A percentile compares a stretch with the other conserved stretches of the same genome.
phyloP scores from a whole-genome alignment of 306 rosid species.

The Inga leiocalycina region DNA sequence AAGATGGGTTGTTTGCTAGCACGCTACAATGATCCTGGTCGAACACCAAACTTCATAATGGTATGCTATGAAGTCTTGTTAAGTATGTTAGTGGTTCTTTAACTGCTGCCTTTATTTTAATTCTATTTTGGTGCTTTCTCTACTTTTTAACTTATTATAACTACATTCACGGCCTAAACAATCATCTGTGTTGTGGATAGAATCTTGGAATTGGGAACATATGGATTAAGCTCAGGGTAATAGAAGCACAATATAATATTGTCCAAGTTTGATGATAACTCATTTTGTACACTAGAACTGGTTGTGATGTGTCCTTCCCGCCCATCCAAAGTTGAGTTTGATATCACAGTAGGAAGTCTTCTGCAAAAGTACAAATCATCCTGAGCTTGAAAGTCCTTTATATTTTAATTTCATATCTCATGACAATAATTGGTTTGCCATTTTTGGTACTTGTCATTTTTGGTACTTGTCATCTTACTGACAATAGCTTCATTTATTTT shows the following conservation, averaged over 20 bases:
- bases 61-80: constrained; percentile 44
- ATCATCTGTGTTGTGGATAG: not conserved
- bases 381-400: not conserved
- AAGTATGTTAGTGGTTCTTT: not conserved
- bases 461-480: constrained; percentile 20
- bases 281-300: not conserved
- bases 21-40: constrained; percentile 95
- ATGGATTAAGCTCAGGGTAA: not conserved
- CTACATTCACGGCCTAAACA: not conserved
- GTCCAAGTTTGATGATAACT: not conserved
- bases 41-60: constrained; percentile 75
- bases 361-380: not conserved
- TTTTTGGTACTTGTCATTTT: constrained; percentile 12
- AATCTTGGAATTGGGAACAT: not conserved
- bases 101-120: not conserved
- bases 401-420: not conserved
- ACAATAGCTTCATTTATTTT: constrained; percentile 31
- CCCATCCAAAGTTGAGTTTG: not conserved
- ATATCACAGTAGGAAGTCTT: not conserved
- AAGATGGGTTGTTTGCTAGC: constrained; percentile 81
- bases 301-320: not conserved
- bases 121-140: constrained; percentile 14
- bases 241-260: not conserved
- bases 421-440: not conserved
- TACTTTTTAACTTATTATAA: not conserved